These are phyloP conservation scores for Gossypium mustelinum DNA, from an alignment of 345 rosid genomes.

Conservation along the genomic window DNA sequence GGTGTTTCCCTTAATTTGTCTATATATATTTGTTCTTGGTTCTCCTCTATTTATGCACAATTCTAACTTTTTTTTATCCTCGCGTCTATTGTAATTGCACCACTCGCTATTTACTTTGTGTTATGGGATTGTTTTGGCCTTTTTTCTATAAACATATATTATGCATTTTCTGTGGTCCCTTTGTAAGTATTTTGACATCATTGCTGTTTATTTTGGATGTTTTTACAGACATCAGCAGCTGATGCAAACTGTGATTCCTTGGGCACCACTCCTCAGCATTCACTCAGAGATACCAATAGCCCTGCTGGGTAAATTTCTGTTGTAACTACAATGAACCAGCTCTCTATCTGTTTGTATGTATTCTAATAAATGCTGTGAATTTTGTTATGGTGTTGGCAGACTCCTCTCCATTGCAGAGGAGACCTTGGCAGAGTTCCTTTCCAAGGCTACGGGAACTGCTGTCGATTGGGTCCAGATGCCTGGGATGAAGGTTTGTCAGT, in stretches of 20 bases:
- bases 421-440: constrained; percentile 99
- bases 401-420: constrained; percentile 99
- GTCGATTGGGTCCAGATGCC: constrained; percentile 99
- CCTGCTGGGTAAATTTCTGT: constrained; percentile 80
- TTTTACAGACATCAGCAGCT: constrained; percentile 54
- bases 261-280: constrained; percentile 88
- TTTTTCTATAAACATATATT: constrained; percentile 9
- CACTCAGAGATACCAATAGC: constrained; percentile 88
- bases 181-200: constrained; percentile 12
- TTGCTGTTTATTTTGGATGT: constrained; percentile 10
- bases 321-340: neutral
- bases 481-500: constrained; percentile 95
- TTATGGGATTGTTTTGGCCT: neutral
- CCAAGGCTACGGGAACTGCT: constrained; percentile 99
- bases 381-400: constrained; percentile 34
- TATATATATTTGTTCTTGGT: neutral
- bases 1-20: neutral
- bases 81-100: neutral
- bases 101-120: neutral
- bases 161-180: neutral
- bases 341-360: neutral
- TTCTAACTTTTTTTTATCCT: neutral
- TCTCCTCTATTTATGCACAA: neutral
- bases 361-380: neutral
- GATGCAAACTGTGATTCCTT: constrained; percentile 95